A percentile compares a stretch with the other conserved stretches of the same genome.
Evolutionary conservation across 1,139 yeast species (phyloP).

Genomic region (Candida smagusa): DNA sequence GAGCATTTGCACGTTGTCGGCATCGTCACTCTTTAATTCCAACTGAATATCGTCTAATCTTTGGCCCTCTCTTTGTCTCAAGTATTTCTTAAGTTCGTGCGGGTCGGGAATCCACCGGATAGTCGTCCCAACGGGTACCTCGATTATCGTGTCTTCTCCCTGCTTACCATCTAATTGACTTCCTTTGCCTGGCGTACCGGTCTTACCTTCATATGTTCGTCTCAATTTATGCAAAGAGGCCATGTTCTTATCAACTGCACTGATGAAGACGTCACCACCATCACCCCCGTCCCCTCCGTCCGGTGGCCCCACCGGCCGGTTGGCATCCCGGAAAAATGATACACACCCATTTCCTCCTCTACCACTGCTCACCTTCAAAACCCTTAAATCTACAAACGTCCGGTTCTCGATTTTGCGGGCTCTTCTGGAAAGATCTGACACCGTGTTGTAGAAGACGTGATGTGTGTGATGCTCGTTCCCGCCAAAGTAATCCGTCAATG

Average conservation of each 20-base stretch:
- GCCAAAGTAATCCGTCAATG: conserved; percentile 38
- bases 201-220: conserved; percentile 64
- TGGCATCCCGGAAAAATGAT: conserved; percentile 83
- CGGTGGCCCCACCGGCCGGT: conserved; percentile 85
- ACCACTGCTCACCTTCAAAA: conserved; percentile 71
- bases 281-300: conserved; percentile 98
- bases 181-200: conserved; percentile 70
- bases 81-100: conserved; percentile 35
- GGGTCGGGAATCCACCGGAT: conserved; percentile 87
- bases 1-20: conserved; percentile 52
- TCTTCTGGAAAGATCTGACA: conserved; percentile 22
- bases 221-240: conserved; percentile 69
- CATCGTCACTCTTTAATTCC: conserved; percentile 21
- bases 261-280: conserved; percentile 85
- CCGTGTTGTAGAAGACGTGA: conserved; percentile 32
- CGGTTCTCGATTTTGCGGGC: conserved; percentile 38
- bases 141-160: conserved; percentile 75
- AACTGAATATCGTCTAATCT: conserved; percentile 26
- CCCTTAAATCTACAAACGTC: conserved; percentile 57
- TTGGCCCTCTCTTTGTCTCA: conserved; percentile 24
- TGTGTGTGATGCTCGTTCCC: conserved; percentile 44
- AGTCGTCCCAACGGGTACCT: conserved; percentile 90
- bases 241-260: conserved; percentile 63
- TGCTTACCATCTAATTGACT: conserved; percentile 79
- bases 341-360: conserved; percentile 87